A percentile compares a stretch with the other conserved stretches of the same genome.
Conservation (phyloP, 805 yeast genomes). For the Metschnikowia corniflorae region DNA sequence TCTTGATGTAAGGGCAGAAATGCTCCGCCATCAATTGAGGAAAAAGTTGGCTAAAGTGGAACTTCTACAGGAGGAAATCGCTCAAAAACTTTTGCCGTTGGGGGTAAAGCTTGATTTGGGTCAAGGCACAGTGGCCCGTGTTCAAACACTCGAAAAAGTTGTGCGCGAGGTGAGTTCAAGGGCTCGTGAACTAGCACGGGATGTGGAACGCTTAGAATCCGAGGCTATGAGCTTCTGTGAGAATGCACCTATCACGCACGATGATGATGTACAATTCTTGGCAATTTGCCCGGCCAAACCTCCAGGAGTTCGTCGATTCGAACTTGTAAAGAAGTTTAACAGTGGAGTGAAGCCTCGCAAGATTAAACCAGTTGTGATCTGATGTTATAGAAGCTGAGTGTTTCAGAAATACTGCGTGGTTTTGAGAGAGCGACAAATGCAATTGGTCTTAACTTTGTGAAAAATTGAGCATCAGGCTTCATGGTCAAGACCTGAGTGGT, state of each 20-base stretch:
- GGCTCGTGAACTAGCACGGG: slow-evolving; percentile 8
- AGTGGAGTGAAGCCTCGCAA: slow-evolving; percentile 2
- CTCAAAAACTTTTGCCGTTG: slow-evolving; percentile 29
- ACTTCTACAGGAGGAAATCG: slow-evolving; percentile 22
- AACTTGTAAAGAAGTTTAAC: slow-evolving; percentile 1
- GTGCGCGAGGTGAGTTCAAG: slow-evolving; percentile 27
- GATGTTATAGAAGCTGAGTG: too few species aligned
- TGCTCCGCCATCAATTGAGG: slow-evolving; percentile 24
- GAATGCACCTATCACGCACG: neutral
- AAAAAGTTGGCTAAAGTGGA: slow-evolving; percentile 24
- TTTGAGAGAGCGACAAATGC: too few species aligned
- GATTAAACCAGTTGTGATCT: too few species aligned
- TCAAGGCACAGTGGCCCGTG: slow-evolving; percentile 20
- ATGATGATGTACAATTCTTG: neutral
- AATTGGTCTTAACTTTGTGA: too few species aligned
- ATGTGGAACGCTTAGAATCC: slow-evolving; percentile 6
- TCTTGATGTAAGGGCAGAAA: slow-evolving; percentile 29
- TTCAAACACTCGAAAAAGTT: slow-evolving; percentile 27
- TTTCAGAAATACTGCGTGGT: too few species aligned
- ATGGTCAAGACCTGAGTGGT: too few species aligned
- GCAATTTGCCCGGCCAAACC: neutral
- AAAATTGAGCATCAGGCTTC: too few species aligned
- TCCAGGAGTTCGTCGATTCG: neutral
- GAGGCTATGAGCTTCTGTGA: slow-evolving; percentile 6
- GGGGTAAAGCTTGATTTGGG: slow-evolving; percentile 24